These are phyloP conservation scores for Amniculicola lignicola DNA, from an alignment of 495 filamentous ascomycete genomes.

Conservation along the genomic window DNA sequence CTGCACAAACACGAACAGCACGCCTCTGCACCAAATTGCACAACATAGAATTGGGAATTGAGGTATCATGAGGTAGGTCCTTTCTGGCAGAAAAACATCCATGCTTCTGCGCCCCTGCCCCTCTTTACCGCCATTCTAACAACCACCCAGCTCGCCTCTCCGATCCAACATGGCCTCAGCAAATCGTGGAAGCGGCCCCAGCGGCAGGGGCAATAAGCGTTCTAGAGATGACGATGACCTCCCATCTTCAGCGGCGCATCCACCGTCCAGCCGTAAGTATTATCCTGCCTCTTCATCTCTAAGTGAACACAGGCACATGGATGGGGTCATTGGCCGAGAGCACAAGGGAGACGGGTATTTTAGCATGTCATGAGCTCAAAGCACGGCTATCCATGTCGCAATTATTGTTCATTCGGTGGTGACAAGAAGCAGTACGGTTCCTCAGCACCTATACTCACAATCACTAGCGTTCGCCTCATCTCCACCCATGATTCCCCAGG, in stretches of 20 bases:
- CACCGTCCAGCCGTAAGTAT: conserved; percentile 69
- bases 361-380: too few relatives aligned
- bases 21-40: neutral
- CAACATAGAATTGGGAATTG: neutral
- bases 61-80: conserved; percentile 40
- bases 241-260: conserved; percentile 62
- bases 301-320: conserved; percentile 43
- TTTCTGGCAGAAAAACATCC: too few relatives aligned
- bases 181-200: conserved; percentile 65
- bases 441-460: too few relatives aligned
- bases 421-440: too few relatives aligned
- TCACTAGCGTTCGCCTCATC: conserved; percentile 53
- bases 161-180: conserved; percentile 79
- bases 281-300: conserved; percentile 34
- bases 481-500: conserved; percentile 56
- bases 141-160: conserved; percentile 67
- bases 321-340: too few relatives aligned
- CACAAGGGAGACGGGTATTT: too few relatives aligned
- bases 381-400: too few relatives aligned
- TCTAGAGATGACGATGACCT: conserved; percentile 75
- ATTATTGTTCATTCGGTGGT: too few relatives aligned
- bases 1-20: neutral
- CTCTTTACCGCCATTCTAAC: conserved; percentile 10
- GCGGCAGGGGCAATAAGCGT: conserved; percentile 69
- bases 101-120: conserved; percentile 2